Evolutionary conservation across 371 early-diverging fungal species (phyloP), one percentile per base, ranked within the genome.

Genomic region (Nematocida major): DNA sequence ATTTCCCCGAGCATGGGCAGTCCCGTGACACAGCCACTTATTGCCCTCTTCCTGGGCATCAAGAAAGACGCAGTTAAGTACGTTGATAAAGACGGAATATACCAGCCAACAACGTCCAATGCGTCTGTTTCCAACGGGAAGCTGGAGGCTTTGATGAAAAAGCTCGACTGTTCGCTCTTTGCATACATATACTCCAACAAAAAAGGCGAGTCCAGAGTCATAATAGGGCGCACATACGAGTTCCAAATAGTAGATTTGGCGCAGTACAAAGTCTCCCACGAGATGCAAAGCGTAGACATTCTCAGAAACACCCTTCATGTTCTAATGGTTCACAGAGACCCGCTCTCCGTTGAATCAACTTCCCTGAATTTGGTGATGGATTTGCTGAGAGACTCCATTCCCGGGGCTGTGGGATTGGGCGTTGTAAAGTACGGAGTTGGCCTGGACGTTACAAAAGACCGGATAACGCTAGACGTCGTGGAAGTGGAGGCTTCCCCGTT

Each of bases 191-290:
- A 39, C 54, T 11, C 45, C 9, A 49, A 26, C 39, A 73, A 73
- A 30, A 51, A 13, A 18, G 28, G 51, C 39, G 28, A 73, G 49
- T 7, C 45, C 38, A 39, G 39, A 22, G 5, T 73, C 0, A 39
- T 63, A 9, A 20, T 73, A 20, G 76, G 76, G 51, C 49, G 76
- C 39, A 63, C 76, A 5, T 36, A 73, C 54, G 76, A 73, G 51
- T 73, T 47, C 28, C 30, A 47, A 50, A 48, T 73, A 34, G 36
- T 54, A 26, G 76, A 73, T 20, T 24, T 63, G 36, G 76, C 49
- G 26, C 59, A 73, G 38, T 73, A 38, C 51, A 48, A 48, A 30
- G 34, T 70, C 15, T 7, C 20, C 3, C 62, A 57, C 34, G 28
- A 13, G 9, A 15, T 57, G 18, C 30, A 13, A 28, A 22, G 38